Percentiles rank a stretch among this genome's conserved stretches.
These are phyloP conservation scores for Parathielavia appendiculata DNA, from an alignment of 495 filamentous ascomycete species.

Conservation along the genomic window DNA sequence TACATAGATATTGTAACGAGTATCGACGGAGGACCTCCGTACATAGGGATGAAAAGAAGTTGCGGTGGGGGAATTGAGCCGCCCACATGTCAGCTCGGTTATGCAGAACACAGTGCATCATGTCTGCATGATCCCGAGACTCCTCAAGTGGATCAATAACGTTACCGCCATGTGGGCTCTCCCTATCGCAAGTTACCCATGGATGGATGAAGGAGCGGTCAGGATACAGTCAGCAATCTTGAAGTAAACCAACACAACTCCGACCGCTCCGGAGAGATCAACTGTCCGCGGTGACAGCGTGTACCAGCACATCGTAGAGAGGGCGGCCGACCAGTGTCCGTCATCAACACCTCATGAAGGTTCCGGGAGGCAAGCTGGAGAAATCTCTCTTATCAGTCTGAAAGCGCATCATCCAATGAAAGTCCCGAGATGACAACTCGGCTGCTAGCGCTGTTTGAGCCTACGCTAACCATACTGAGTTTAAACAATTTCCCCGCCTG, in stretches of 20 bases:
- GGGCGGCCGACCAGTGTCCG: no score
- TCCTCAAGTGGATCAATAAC: background rate
- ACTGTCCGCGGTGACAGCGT: no score
- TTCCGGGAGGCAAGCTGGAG: background rate
- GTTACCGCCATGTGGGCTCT: background rate
- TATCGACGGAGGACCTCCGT: no score
- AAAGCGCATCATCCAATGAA: background rate
- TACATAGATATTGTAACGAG: no score
- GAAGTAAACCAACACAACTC: background rate
- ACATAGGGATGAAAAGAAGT: no score
- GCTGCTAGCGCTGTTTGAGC: background rate
- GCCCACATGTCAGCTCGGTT: slow-evolving; percentile 1
- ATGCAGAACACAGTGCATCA: slow-evolving; percentile 13
- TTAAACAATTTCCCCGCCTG: slow-evolving; percentile 1
- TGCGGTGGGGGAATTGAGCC: background rate
- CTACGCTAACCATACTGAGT: background rate
- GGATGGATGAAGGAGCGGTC: background rate
- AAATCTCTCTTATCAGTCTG: background rate
- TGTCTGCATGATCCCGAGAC: slow-evolving; percentile 1
- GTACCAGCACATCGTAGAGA: no score
- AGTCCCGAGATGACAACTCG: background rate
- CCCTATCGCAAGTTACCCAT: background rate
- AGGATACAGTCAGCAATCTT: slow-evolving; percentile 1
- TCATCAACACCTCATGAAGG: no score
- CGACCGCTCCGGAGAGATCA: background rate